Evolutionary conservation across 2,329 filamentous ascomycete species (phyloP), one percentile per base, ranked within the genome.

Genomic region (Fusarium udum): DNA sequence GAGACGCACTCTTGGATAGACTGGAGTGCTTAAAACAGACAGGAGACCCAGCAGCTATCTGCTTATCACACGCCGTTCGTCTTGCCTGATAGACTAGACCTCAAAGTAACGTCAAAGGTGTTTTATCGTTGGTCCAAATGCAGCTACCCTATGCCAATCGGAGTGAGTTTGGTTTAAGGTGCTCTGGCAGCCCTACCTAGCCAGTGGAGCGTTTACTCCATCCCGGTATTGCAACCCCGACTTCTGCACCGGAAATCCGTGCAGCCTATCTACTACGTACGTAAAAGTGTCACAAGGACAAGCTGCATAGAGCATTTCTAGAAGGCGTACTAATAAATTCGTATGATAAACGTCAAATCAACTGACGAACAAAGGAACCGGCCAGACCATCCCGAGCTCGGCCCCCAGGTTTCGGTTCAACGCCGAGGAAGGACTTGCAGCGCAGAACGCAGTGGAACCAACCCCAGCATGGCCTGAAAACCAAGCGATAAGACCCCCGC

Each of bases 371-470:
- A n/a, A 28, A 43, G 20, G 39, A 28, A 24, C 24, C 24, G 42
- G 42, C 53, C 42, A 64, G 43, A 20, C 32, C 40, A 43, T 55
- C 40, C 67, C 66, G 66, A 70, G 57, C 60, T 60, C 66, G 67
- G 67, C 34, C 59, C 49, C 65, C 67, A 70, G 66, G 36, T 55
- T 70, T 70, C 66, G 67, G 67, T 65, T 18, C 52, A 49, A 60
- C 34, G 36, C 67, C 66, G 68, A 71, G 61, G 64, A 67, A 48
- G 46, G 14, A 43, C n/a, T 34, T 37, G 10, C 52, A 43, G 26
- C 22, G 28, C 11, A 49, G 12, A 40, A 26, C 18, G 9, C 60
- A 62, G 59, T 61, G 61, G 37, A 61, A 61, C 62, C 46, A 46
- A 49, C 32, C 42, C 65, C 57, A 46, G 45, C 36, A 36, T 51